Conservation (phyloP, 2,329 filamentous ascomycete species). For the Colletotrichum tamarilloi region DNA sequence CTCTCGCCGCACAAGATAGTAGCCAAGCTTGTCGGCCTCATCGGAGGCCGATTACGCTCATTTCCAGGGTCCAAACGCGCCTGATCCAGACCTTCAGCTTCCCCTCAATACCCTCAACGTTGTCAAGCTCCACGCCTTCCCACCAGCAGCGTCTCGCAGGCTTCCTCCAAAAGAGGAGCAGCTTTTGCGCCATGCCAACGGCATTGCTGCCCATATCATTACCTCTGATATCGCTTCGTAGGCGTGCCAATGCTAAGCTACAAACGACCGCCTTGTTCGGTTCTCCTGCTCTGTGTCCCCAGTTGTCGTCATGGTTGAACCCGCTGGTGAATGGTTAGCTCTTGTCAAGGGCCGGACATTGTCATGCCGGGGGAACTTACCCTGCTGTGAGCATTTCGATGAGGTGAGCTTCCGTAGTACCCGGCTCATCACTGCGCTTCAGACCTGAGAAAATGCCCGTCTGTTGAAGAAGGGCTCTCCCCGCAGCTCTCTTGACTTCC, state of each 20-base stretch:
- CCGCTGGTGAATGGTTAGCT: constrained; percentile 67
- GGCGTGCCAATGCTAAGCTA: constrained; percentile 90
- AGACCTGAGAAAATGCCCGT: constrained; percentile 96
- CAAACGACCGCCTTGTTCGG: constrained; percentile 99
- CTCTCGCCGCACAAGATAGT: neutral
- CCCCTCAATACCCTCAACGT: constrained; percentile 90
- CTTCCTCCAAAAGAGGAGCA: constrained; percentile 97
- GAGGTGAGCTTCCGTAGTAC: constrained; percentile 96
- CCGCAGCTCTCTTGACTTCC: constrained; percentile 92
- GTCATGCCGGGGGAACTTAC: constrained; percentile 65
- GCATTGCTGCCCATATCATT: constrained; percentile 80
- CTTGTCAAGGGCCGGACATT: constrained; percentile 4
- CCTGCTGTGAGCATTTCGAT: constrained; percentile 99
- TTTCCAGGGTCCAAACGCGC: constrained; percentile 97
- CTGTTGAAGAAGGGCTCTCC: constrained; percentile 85
- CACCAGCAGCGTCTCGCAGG: constrained; percentile 97
- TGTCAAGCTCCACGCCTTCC: constrained; percentile 93
- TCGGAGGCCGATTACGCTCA: constrained; percentile 91
- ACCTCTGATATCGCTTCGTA: constrained; percentile 92
- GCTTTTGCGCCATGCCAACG: constrained; percentile 98
- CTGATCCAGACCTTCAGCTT: constrained; percentile 98
- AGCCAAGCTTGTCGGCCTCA: constrained; percentile 46
- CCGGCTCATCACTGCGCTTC: constrained; percentile 93
- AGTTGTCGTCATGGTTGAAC: constrained; percentile 94
- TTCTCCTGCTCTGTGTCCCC: constrained; percentile 97